These are phyloP conservation scores for Alternaria conjuncta DNA, from an alignment of 2,329 filamentous ascomycete species.

Conservation along the genomic window DNA sequence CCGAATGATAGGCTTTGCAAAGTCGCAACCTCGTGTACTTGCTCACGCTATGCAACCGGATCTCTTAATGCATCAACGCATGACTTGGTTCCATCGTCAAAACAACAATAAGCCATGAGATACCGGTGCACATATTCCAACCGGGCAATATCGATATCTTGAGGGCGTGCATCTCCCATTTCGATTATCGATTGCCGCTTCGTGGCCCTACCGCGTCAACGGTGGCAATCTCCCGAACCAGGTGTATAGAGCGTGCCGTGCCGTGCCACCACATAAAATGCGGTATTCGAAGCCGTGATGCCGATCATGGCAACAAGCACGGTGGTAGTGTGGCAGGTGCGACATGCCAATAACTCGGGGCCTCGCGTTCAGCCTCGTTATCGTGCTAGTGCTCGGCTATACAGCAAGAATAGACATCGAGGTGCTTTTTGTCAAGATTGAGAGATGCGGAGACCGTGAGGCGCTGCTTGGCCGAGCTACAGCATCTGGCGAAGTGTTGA, in stretches of 20 bases:
- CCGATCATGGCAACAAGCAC: constrained; percentile 1
- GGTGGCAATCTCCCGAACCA: background rate
- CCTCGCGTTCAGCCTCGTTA: background rate
- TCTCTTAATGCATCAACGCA: background rate
- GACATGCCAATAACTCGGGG: background rate
- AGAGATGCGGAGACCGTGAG: background rate
- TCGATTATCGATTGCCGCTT: background rate
- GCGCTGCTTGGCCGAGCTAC: background rate
- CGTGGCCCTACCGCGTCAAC: background rate
- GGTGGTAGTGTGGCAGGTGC: background rate
- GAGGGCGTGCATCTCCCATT: background rate
- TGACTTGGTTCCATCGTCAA: background rate
- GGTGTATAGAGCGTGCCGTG: background rate
- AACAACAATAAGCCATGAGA: background rate
- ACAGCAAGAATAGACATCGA: background rate
- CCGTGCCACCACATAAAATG: background rate
- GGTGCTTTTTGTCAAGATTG: background rate
- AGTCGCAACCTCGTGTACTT: background rate
- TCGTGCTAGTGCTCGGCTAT: background rate
- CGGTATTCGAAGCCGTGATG: background rate
- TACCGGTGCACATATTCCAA: background rate
- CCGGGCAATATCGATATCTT: background rate
- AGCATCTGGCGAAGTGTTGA: background rate
- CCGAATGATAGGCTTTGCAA: background rate
- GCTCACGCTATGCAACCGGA: background rate